Conservation (phyloP, 768 basidiomycete genomes). For the Hericium coralloides region DNA sequence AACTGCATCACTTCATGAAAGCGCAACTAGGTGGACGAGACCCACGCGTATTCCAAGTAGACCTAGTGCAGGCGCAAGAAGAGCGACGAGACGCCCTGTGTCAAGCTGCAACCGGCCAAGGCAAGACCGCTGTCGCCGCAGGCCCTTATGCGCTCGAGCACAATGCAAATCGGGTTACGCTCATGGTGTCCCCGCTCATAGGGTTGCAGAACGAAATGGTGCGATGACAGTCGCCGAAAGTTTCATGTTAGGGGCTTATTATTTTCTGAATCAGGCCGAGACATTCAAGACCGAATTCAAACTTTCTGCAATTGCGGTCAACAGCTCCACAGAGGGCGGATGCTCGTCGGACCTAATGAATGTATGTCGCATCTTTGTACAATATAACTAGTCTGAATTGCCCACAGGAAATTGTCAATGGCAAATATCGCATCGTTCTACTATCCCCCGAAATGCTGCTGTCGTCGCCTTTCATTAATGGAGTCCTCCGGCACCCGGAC, state of each 20-base stretch:
- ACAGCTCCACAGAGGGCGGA: conserved; percentile 22
- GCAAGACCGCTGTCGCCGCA: conserved; percentile 31
- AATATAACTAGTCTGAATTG: not conserved
- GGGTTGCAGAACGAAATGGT: conserved; percentile 32
- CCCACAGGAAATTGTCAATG: conserved; percentile 7
- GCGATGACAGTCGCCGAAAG: conserved; percentile 1
- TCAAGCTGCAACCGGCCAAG: conserved; percentile 28
- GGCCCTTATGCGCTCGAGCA: conserved; percentile 25
- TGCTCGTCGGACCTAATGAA: conserved; percentile 19
- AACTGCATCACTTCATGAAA: conserved; percentile 10
- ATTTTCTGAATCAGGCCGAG: conserved; percentile 14
- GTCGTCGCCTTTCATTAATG: conserved; percentile 16
- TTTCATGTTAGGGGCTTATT: too few species aligned
- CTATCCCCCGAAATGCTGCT: conserved; percentile 24
- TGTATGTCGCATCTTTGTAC: conserved; percentile 10
- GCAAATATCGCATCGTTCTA: conserved; percentile 18
- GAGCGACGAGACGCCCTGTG: conserved; percentile 24
- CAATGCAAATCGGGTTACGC: conserved; percentile 22
- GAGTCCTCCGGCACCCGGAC: conserved; percentile 14
- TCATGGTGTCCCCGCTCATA: conserved; percentile 31
- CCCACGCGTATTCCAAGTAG: conserved; percentile 21
- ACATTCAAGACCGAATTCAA: conserved; percentile 26
- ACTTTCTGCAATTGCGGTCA: conserved; percentile 23
- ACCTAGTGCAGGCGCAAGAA: conserved; percentile 23
- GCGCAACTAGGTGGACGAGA: conserved; percentile 12